Base-by-base conservation (phyloP, 2,329 filamentous ascomycete species). In the Conoideocrella luteorostrata region DNA sequence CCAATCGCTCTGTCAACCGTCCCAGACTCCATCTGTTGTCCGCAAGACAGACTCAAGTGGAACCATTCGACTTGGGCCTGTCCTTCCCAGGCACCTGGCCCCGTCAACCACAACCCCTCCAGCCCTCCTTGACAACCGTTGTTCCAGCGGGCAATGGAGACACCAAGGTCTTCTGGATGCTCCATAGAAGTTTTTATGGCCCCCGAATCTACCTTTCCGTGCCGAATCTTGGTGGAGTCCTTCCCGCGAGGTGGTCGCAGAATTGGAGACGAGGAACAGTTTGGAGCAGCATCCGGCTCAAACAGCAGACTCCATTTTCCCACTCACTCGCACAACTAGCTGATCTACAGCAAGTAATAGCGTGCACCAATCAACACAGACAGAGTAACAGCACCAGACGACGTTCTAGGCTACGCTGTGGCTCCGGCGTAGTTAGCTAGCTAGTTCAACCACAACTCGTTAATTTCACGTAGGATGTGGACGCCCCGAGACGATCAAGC, bases 11-110 rank as follows among this genome's bases (percentile, higher is more conserved):
- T 39, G 29, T 39, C 45, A 40, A 32, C 34, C 39, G 45, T 39
- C 39, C 28, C 37, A 30, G 43, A 43, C 44, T 49, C 42, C 45
- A 43, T 45, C 37, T 26, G 21, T 37, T 41, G 29, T 45, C 44
- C 51, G 52, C 51, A 51, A 45, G 45, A 43, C 50, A 55, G 52
- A 55, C 54, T 50, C 47, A 22, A 34, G 50, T 52, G 52, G 52
- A 47, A 47, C 52, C 41, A 44, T 28, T 41, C 35, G 32, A 41
- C 45, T 46, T 48, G 43, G 43, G 45, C 41, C 38, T 45, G 46
- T 49, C 47, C 46, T 43, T 32, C 44, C 46, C 29, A 45, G 44
- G 39, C 34, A 47, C 39, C 24, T 32, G 44, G 39, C 46, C 44
- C 44, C 42, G 41, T 45, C 18, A 26, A 36, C 33, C 38, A 41